These are phyloP conservation scores for Mucor ambiguus DNA, from an alignment of 371 early-diverging fungal genomes.

Conservation along the genomic window DNA sequence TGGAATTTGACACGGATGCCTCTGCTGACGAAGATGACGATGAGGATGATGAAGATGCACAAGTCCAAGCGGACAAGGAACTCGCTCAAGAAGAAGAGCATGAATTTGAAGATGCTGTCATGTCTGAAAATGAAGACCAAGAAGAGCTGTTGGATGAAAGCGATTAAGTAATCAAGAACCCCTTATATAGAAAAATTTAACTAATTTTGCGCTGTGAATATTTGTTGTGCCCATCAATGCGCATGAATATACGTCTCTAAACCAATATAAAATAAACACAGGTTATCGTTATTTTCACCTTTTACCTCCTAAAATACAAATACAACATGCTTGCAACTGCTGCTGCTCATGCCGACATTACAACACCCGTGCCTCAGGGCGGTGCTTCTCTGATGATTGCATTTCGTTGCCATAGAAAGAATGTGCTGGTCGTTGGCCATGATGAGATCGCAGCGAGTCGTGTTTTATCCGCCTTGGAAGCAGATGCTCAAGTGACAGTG, in stretches of 20 bases:
- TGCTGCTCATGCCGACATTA: not conserved
- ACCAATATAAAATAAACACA: not conserved
- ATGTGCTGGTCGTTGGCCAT: constrained; percentile 69
- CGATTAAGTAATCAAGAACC: constrained; percentile 10
- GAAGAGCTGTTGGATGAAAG: constrained; percentile 22
- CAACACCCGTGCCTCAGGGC: constrained; percentile 38
- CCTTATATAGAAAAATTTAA: constrained; percentile 8
- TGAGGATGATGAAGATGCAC: constrained; percentile 15
- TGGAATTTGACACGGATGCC: constrained; percentile 48
- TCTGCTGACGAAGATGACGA: constrained; percentile 18
- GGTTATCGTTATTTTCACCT: not conserved
- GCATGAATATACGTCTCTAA: constrained; percentile 1
- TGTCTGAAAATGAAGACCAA: constrained; percentile 11
- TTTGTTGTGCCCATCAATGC: not conserved
- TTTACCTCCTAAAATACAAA: not conserved
- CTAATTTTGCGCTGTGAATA: constrained; percentile 2
- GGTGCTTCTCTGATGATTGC: constrained; percentile 74
- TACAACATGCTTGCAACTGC: not conserved
- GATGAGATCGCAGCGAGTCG: constrained; percentile 66
- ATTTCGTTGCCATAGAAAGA: constrained; percentile 55
- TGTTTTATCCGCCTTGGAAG: constrained; percentile 66
- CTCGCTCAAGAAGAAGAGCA: not conserved
- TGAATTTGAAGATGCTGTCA: constrained; percentile 4
- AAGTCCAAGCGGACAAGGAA: not conserved
- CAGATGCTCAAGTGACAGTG: constrained; percentile 65